Evolutionary conservation across 805 yeast species (phyloP), one percentile per base, ranked within the genome.

Genomic region (Maudiozyma saulgeensis): DNA sequence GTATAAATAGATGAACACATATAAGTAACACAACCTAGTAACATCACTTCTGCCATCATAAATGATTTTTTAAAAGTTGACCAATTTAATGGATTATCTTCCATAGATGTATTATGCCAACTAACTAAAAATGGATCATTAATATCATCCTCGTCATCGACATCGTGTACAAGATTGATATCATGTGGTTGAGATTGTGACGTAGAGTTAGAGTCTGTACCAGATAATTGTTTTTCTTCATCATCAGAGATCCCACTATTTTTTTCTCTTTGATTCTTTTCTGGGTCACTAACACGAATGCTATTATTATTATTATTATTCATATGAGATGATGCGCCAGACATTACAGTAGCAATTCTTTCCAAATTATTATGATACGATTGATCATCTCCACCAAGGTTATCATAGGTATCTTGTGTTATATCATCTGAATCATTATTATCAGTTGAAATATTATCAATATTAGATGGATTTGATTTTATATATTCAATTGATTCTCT

Each of bases 11-110:
- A 76, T 1, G 83, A 72, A 15, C 79, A 81, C 70, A 78, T 74
- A 50, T 81, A 80, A 0, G 78, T 76, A 4, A 80, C 65, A 11
- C 73, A 63, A 3, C 82, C 74, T 44, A 78, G 61, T n/a, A 77
- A 51, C 53, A 76, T 67, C 12, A 78, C 66, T 53, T 72, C 68
- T 1, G 60, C 7, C 4, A 73, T 59, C 39, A 76, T 67, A 28
- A 75, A 44, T 2, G 61, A 35, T 56, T 76, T 78, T 46, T 71
- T 68, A 34, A 51, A 44, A 0, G 58, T 26, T 0, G 80, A 68
- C 87, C 87, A 81, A 57, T 78, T 79, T 19, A 64, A 57, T 0
- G 87, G 87, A 54, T 76, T 64, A 50, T 75, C 80, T 1, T 80
- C 76, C 56, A 79, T 84, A 46, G 73, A 73, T 1, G 56, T 51